A percentile compares a stretch with the other conserved stretches of the same genome.
Conservation (phyloP, 177 flowering plant species). For the Vitis hybrid region DNA sequence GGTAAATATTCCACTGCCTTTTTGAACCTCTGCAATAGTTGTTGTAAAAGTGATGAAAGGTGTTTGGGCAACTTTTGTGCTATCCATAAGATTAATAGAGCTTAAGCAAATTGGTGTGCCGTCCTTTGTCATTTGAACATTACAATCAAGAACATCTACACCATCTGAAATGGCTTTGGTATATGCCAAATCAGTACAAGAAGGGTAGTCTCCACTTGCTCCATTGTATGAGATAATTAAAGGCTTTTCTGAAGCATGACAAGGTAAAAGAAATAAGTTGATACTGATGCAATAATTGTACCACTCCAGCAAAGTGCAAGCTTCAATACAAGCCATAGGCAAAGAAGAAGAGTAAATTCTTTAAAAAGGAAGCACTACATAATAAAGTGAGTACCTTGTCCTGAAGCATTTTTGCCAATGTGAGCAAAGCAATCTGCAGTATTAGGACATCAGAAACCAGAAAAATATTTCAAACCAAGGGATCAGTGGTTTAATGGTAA, state of each 20-base stretch:
- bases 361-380: neutral
- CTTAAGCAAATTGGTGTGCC: slow-evolving; percentile 72
- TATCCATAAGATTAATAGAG: slow-evolving; percentile 68
- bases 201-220: slow-evolving; percentile 89
- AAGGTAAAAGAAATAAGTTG: slow-evolving; percentile 1
- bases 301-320: neutral
- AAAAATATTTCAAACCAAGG: neutral
- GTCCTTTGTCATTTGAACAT: slow-evolving; percentile 84
- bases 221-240: slow-evolving; percentile 72
- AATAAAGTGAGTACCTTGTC: slow-evolving; percentile 44
- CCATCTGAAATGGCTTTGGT: slow-evolving; percentile 76
- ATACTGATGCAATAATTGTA: neutral
- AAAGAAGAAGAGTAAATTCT: neutral
- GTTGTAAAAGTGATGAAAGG: slow-evolving; percentile 27
- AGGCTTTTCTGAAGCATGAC: slow-evolving; percentile 46
- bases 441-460: slow-evolving; percentile 13
- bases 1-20: slow-evolving; percentile 51
- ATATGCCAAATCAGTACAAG: slow-evolving; percentile 82
- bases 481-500: neutral
- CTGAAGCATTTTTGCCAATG: slow-evolving; percentile 43
- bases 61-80: slow-evolving; percentile 48
- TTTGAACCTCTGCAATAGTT: slow-evolving; percentile 50
- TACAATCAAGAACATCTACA: slow-evolving; percentile 78
- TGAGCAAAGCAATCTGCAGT: slow-evolving; percentile 84
- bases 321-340: too few relatives aligned